A percentile compares a stretch with the other conserved stretches of the same genome.
Conservation (phyloP, 2,329 filamentous ascomycete genomes). For the Paracorniculantispora psalliotae region DNA sequence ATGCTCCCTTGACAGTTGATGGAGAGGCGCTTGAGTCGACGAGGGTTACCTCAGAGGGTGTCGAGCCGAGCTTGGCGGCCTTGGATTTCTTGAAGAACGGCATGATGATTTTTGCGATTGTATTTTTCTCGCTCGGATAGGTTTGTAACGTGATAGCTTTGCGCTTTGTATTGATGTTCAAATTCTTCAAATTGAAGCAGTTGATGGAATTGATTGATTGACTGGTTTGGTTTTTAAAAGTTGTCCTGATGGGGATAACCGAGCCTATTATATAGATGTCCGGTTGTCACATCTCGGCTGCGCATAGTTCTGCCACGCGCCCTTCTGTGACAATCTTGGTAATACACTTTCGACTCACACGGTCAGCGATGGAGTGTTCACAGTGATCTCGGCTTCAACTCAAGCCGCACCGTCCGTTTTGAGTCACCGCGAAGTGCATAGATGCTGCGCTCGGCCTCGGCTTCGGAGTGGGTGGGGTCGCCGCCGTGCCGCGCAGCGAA, state of each 20-base stretch:
- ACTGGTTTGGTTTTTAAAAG: neutral
- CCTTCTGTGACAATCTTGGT: neutral
- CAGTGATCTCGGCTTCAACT: neutral
- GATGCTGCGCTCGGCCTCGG: constrained; percentile 1
- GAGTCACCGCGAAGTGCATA: neutral
- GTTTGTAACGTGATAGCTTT: neutral
- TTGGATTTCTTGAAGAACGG: constrained; percentile 8
- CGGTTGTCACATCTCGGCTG: neutral
- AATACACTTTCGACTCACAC: constrained; percentile 1
- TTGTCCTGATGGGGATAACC: neutral
- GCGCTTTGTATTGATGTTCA: neutral
- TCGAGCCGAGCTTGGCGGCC: neutral
- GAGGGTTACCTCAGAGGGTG: constrained; percentile 7
- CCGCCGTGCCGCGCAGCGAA: neutral
- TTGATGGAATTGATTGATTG: neutral
- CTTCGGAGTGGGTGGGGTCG: constrained; percentile 6
- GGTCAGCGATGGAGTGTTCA: neutral
- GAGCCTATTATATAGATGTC: neutral
- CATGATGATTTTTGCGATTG: neutral
- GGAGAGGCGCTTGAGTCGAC: neutral
- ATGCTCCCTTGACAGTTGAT: neutral
- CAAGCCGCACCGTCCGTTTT: neutral
- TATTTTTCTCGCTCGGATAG: neutral
- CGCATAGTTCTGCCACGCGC: neutral
- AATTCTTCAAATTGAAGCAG: neutral